These are phyloP conservation scores for Arachis stenosperma DNA, from an alignment of 306 rosid species.

Conservation along the genomic window DNA sequence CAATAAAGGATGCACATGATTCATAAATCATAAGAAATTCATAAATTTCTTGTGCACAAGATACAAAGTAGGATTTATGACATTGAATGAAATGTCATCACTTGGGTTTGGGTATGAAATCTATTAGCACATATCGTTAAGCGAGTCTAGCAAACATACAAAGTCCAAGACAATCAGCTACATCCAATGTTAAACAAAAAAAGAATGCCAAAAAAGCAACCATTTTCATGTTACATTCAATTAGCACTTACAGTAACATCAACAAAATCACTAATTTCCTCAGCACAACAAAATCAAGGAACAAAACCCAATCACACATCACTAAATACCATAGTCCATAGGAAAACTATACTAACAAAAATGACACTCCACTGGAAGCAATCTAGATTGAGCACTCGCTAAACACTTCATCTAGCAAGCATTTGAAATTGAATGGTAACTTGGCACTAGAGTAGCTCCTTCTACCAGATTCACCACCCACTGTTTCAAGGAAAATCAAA, in stretches of 20 bases:
- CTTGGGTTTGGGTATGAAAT: background rate
- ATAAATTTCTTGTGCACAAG: too few species aligned
- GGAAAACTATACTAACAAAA: background rate
- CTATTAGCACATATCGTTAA: slow-evolving; percentile 53
- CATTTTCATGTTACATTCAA: slow-evolving; percentile 20
- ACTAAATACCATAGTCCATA: background rate
- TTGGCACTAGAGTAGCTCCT: too few species aligned
- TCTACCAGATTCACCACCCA: too few species aligned
- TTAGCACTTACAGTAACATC: background rate
- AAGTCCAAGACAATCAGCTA: slow-evolving; percentile 22
- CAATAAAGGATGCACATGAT: too few species aligned
- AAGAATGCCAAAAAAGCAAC: background rate
- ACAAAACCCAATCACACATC: background rate
- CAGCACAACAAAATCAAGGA: background rate
- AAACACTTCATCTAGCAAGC: too few species aligned
- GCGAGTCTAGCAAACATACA: slow-evolving; percentile 62
- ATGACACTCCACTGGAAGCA: too few species aligned
- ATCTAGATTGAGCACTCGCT: too few species aligned
- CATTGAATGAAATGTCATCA: background rate
- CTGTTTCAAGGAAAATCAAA: too few species aligned
- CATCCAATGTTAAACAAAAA: background rate
- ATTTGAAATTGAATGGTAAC: too few species aligned
- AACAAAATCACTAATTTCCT: background rate
- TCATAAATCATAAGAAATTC: too few species aligned
- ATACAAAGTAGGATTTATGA: too few species aligned